phyloP scores from a whole-genome alignment of 306 rosid species.

The Neltuma alba region DNA sequence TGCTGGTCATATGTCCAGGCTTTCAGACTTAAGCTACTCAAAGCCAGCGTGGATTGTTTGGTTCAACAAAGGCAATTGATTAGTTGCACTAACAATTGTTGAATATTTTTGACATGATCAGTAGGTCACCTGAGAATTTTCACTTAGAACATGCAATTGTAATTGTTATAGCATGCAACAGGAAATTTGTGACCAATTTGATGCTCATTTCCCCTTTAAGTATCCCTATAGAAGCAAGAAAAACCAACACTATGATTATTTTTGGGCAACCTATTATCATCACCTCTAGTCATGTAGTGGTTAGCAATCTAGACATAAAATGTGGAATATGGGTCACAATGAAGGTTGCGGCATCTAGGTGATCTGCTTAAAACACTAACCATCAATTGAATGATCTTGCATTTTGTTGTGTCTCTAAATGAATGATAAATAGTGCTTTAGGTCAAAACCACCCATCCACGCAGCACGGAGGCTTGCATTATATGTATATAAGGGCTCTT shows the following conservation, averaged over 20 bases:
- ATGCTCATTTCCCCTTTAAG: background rate
- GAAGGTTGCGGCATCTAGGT: background rate
- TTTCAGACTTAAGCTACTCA: conserved; percentile 7
- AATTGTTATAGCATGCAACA: background rate
- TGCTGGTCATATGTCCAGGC: background rate
- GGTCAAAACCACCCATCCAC: background rate
- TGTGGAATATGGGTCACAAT: background rate
- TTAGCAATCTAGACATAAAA: background rate
- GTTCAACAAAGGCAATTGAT: conserved; percentile 4
- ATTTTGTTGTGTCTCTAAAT: background rate
- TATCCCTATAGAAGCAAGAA: background rate
- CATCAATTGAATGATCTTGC: background rate
- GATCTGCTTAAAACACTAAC: background rate
- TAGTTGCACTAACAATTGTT: conserved; percentile 4
- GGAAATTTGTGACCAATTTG: background rate
- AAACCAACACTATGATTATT: background rate
- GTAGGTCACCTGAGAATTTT: background rate
- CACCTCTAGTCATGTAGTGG: background rate
- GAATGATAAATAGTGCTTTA: background rate
- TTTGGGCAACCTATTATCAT: background rate
- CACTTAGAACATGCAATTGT: background rate
- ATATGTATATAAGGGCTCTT: background rate
- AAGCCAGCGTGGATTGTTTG: conserved; percentile 11
- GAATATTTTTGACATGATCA: background rate
- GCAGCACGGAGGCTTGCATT: background rate